Conservation (phyloP, 2,329 filamentous ascomycete species). For the Sphaerulina musiva region DNA sequence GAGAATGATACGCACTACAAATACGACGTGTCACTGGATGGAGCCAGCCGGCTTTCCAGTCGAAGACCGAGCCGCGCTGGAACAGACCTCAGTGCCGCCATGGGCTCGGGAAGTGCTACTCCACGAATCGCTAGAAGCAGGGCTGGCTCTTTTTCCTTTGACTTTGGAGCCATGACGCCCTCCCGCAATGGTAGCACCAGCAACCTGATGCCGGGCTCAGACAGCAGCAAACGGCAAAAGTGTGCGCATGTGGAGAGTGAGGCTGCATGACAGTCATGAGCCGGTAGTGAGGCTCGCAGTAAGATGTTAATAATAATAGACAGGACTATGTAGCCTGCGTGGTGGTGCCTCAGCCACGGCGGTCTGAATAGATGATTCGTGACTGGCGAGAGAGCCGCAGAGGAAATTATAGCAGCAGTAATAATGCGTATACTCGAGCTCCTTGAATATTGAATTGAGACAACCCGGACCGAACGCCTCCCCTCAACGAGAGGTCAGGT, state of each 20-base stretch:
- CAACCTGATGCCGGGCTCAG: slow-evolving; percentile 3
- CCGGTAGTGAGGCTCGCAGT: too few species aligned
- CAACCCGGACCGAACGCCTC: too few species aligned
- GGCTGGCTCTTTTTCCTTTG: slow-evolving; percentile 1
- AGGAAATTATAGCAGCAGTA: too few species aligned
- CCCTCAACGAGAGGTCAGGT: too few species aligned
- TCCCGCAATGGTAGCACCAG: slow-evolving; percentile 8
- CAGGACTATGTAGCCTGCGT: too few species aligned
- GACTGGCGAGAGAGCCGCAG: too few species aligned
- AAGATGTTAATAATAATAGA: too few species aligned
- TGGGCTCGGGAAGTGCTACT: not conserved
- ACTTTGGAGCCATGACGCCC: not conserved
- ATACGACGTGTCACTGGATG: slow-evolving; percentile 2
- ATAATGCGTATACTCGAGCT: too few species aligned
- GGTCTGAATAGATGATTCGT: too few species aligned
- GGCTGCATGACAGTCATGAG: too few species aligned
- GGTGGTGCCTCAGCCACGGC: too few species aligned
- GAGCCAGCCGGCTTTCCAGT: slow-evolving; percentile 10
- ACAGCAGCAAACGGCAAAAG: not conserved
- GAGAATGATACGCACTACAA: not conserved
- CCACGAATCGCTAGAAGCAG: not conserved
- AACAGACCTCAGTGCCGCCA: not conserved
- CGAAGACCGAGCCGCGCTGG: slow-evolving; percentile 3
- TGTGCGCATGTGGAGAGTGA: not conserved
- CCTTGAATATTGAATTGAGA: too few species aligned